Evolutionary conservation across 495 filamentous ascomycete genomes (phyloP).

Genomic region (Stereocaulon alpinum): DNA sequence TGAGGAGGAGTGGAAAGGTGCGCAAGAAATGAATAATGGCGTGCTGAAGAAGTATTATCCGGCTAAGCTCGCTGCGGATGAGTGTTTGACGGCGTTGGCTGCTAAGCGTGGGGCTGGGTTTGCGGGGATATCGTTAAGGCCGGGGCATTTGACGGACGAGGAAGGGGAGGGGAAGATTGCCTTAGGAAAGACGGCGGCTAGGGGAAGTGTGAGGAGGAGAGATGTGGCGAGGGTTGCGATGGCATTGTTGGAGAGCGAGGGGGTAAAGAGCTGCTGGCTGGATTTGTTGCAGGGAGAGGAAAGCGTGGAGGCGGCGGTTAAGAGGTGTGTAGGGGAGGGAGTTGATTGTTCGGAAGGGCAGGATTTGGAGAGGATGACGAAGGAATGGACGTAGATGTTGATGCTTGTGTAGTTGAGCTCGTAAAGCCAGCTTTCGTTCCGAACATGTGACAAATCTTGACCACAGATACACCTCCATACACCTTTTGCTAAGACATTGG

Average conservation of each 20-base stretch:
- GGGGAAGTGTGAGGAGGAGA: conserved; percentile 49
- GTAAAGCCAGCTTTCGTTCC: too few relatives aligned
- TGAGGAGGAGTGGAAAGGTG: conserved; percentile 44
- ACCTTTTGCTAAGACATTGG: conserved; percentile 3
- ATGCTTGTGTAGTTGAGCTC: not conserved
- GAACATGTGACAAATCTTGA: not conserved
- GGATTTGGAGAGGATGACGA: conserved; percentile 41
- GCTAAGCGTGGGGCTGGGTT: conserved; percentile 38
- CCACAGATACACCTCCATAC: not conserved
- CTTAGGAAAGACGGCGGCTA: conserved; percentile 51
- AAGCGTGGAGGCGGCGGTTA: conserved; percentile 49
- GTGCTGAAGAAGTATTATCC: conserved; percentile 54
- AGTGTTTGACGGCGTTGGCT: conserved; percentile 51
- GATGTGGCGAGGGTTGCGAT: conserved; percentile 63
- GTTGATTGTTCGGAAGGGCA: conserved; percentile 60
- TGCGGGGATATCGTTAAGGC: conserved; percentile 58
- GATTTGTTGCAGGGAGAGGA: conserved; percentile 53
- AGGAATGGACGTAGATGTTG: conserved; percentile 21
- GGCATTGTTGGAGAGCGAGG: conserved; percentile 50
- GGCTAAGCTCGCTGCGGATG: conserved; percentile 68
- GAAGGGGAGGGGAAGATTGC: conserved; percentile 48
- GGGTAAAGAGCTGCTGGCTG: conserved; percentile 35
- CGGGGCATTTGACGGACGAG: conserved; percentile 51
- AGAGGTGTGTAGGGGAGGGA: conserved; percentile 49
- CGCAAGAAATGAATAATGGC: conserved; percentile 41